Conservation (phyloP, 495 filamentous ascomycete species). For the Terfezia boudieri region DNA sequence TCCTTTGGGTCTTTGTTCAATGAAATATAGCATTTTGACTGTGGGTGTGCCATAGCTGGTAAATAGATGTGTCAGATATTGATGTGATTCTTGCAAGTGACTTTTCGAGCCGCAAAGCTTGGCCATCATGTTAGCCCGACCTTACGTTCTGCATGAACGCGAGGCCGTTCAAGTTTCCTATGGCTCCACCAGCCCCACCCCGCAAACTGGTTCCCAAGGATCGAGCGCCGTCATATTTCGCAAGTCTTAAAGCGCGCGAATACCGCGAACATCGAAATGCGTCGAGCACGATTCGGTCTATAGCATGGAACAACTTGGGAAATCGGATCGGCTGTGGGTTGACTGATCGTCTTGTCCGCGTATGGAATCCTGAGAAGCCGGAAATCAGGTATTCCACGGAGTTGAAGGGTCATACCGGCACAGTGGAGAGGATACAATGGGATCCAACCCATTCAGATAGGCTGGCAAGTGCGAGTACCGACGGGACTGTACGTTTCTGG, state of each 20-base stretch:
- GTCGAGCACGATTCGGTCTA: constrained; percentile 30
- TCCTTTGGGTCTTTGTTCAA: constrained; percentile 52
- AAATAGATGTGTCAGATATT: too few species aligned
- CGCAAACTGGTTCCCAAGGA: not conserved
- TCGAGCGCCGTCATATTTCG: constrained; percentile 12
- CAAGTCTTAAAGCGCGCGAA: constrained; percentile 12
- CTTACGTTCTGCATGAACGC: too few species aligned
- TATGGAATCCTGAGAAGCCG: constrained; percentile 79
- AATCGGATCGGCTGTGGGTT: constrained; percentile 66
- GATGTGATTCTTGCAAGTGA: too few species aligned
- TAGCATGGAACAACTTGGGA: constrained; percentile 79
- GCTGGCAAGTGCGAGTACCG: constrained; percentile 61
- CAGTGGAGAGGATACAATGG: constrained; percentile 72
- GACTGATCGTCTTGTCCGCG: constrained; percentile 57
- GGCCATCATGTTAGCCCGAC: too few species aligned
- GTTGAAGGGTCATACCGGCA: constrained; percentile 52
- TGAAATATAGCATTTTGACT: constrained; percentile 19
- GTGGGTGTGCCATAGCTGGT: too few species aligned
- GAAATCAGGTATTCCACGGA: constrained; percentile 66
- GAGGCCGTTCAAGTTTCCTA: not conserved
- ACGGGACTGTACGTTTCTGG: constrained; percentile 81
- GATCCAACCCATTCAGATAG: constrained; percentile 76
- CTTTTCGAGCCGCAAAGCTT: too few species aligned
- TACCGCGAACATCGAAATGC: constrained; percentile 17
- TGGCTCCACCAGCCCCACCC: not conserved